These are phyloP conservation scores for Rhizophagus clarus DNA, from an alignment of 192 early-diverging fungal species.

Conservation along the genomic window DNA sequence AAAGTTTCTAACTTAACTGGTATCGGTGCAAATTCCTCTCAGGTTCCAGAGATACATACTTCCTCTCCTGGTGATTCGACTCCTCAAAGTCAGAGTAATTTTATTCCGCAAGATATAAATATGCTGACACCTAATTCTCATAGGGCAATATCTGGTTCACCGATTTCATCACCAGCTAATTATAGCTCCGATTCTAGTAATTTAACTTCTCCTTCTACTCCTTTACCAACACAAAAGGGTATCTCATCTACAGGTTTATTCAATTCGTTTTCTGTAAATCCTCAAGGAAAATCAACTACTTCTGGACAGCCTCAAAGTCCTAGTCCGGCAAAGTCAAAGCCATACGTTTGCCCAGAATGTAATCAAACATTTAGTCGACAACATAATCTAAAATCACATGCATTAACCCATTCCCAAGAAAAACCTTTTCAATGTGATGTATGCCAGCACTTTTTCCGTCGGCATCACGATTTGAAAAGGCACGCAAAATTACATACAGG, in stretches of 20 bases:
- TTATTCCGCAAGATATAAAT: background rate
- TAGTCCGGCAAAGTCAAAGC: constrained; percentile 36
- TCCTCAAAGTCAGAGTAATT: background rate
- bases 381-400: constrained; percentile 62
- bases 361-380: constrained; percentile 58
- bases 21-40: background rate
- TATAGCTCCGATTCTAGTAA: background rate
- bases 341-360: constrained; percentile 55
- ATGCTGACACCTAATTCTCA: background rate
- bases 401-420: constrained; percentile 56
- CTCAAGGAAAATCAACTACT: background rate
- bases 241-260: background rate
- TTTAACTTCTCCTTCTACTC: constrained; percentile 10
- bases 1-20: background rate
- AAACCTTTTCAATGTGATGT: constrained; percentile 53
- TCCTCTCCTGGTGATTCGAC: background rate
- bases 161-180: background rate
- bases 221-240: background rate
- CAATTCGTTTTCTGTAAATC: constrained; percentile 16
- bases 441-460: constrained; percentile 51
- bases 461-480: constrained; percentile 58
- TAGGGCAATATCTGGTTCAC: background rate
- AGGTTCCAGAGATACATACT: background rate
- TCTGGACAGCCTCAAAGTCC: constrained; percentile 22
- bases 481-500: constrained; percentile 59